Evolutionary conservation across 2,329 filamentous ascomycete genomes (phyloP).

Genomic region (Fusarium papillatum): DNA sequence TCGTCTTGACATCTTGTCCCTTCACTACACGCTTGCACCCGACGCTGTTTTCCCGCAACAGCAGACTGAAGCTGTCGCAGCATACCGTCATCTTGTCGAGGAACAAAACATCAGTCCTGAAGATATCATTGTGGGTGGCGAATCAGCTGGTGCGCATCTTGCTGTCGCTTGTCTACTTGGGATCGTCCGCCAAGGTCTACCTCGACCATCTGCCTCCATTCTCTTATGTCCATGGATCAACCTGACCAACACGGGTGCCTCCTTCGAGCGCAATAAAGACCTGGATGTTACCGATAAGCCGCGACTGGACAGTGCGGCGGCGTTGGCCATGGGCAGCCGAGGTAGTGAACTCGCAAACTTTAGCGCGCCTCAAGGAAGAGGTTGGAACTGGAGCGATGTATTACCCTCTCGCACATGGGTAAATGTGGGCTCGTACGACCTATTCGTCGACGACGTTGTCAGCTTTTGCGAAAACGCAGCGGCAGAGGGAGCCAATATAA

Average conservation of each 20-base stretch:
- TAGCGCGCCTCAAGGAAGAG: not conserved
- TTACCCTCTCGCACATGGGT: not conserved
- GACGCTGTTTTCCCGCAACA: constrained; percentile 1
- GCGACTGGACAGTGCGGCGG: not conserved
- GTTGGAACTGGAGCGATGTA: not conserved
- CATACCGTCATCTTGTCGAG: constrained; percentile 8
- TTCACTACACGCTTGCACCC: constrained; percentile 7
- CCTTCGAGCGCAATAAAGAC: constrained; percentile 13
- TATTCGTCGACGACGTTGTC: not conserved
- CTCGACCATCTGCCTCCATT: not conserved
- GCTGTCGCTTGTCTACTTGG: constrained; percentile 3
- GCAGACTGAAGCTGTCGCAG: constrained; percentile 5
- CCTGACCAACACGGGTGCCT: constrained; percentile 1
- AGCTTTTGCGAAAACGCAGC: not conserved
- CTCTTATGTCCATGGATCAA: constrained; percentile 9
- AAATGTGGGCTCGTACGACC: not conserved
- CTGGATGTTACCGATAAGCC: constrained; percentile 3
- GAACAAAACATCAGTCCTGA: not conserved
- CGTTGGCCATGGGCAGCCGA: not conserved
- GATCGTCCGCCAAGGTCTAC: not conserved
- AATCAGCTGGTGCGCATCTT: constrained; percentile 12
- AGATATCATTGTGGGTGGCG: constrained; percentile 1
- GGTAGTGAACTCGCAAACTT: not conserved
- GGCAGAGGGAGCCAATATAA: not conserved
- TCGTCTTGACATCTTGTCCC: constrained; percentile 4